Conservation (phyloP, 768 basidiomycete genomes). For the Xanthoconium purpureum region DNA sequence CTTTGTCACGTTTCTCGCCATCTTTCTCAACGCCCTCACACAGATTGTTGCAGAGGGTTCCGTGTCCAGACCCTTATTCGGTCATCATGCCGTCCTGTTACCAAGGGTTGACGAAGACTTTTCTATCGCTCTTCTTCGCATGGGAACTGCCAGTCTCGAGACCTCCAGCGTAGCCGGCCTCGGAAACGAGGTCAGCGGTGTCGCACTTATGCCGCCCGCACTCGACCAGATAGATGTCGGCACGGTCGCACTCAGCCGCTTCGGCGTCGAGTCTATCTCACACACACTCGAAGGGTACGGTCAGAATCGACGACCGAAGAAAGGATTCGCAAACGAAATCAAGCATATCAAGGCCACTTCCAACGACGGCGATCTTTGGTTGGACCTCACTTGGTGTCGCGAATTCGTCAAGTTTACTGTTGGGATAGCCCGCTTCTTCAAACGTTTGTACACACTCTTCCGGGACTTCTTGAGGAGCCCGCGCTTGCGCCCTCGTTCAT, state of each 20-base stretch:
- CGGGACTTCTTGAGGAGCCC: slow-evolving; percentile 19
- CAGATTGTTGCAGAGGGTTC: slow-evolving; percentile 63
- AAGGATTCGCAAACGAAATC: slow-evolving; percentile 53
- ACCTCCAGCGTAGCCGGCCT: slow-evolving; percentile 69
- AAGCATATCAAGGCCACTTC: slow-evolving; percentile 37
- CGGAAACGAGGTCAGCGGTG: slow-evolving; percentile 67
- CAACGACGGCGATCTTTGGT: slow-evolving; percentile 37
- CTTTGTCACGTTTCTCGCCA: slow-evolving; percentile 53
- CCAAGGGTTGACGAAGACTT: slow-evolving; percentile 72
- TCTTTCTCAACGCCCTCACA: slow-evolving; percentile 58
- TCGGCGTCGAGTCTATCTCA: slow-evolving; percentile 41
- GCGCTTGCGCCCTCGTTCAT: slow-evolving; percentile 4
- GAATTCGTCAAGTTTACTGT: slow-evolving; percentile 36
- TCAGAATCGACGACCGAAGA: slow-evolving; percentile 21
- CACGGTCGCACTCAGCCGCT: slow-evolving; percentile 39
- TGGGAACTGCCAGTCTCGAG: slow-evolving; percentile 74
- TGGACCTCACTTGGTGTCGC: slow-evolving; percentile 40
- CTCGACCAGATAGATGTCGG: slow-evolving; percentile 26
- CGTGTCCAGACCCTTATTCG: slow-evolving; percentile 59
- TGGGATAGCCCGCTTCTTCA: slow-evolving; percentile 29
- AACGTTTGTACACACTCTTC: slow-evolving; percentile 14
- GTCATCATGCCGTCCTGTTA: slow-evolving; percentile 39
- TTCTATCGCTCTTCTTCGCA: slow-evolving; percentile 62
- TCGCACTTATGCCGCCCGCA: slow-evolving; percentile 30
- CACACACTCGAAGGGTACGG: slow-evolving; percentile 28